These are phyloP conservation scores for Sclerotinia sclerotiorum DNA, from an alignment of 2,329 filamentous ascomycete species.

Conservation along the genomic window DNA sequence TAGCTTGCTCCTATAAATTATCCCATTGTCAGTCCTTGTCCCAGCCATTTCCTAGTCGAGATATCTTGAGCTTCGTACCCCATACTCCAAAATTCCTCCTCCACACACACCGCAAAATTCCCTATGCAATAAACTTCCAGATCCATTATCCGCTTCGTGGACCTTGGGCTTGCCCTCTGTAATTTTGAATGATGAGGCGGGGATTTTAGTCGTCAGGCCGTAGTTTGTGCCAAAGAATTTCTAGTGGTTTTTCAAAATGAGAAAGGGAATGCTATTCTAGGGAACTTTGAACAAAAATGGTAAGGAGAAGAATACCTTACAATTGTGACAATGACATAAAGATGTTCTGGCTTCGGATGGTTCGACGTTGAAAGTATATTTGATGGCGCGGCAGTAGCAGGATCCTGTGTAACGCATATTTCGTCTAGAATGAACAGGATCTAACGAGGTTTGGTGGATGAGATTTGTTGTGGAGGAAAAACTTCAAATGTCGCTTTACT, in stretches of 20 bases:
- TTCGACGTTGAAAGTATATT: conserved; percentile 49
- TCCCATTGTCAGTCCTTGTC: conserved; percentile 31
- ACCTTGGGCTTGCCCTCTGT: conserved; percentile 45
- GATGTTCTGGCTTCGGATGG: conserved; percentile 51
- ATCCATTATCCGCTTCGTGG: conserved; percentile 52
- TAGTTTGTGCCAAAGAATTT: conserved; percentile 54
- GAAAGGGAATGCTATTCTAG: background rate
- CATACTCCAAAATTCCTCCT: conserved; percentile 53
- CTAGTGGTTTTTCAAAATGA: conserved; percentile 33
- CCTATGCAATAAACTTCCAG: conserved; percentile 47
- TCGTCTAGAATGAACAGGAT: too few relatives aligned
- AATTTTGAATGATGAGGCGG: conserved; percentile 46
- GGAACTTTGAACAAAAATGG: conserved; percentile 18
- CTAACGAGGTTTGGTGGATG: background rate
- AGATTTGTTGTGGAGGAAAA: background rate
- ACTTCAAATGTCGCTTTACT: background rate
- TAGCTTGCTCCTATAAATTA: conserved; percentile 43
- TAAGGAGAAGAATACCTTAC: conserved; percentile 44
- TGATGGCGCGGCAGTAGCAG: conserved; percentile 51
- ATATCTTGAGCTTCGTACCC: conserved; percentile 42
- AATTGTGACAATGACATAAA: conserved; percentile 54
- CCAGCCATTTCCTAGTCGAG: conserved; percentile 33
- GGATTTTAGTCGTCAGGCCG: conserved; percentile 53
- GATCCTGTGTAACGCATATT: conserved; percentile 39
- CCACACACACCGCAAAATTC: conserved; percentile 56